Percentiles rank a stretch among this genome's conserved stretches.
These are phyloP conservation scores for Aquilaria malaccensis DNA, from an alignment of 345 rosid genomes.

Conservation along the genomic window DNA sequence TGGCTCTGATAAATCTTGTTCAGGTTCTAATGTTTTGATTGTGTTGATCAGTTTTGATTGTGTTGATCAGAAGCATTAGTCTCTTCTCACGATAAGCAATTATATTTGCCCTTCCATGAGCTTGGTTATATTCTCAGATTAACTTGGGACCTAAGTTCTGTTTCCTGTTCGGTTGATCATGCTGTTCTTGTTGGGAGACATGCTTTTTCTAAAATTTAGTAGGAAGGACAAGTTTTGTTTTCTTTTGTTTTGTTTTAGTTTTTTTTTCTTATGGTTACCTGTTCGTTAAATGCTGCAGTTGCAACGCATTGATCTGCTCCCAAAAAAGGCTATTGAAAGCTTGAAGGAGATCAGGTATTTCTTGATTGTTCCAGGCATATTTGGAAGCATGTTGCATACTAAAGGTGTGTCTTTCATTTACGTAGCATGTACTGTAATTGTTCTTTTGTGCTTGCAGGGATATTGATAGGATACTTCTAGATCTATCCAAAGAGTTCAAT, in stretches of 20 bases:
- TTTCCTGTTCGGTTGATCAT: too few species aligned
- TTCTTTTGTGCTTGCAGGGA: conserved; percentile 37
- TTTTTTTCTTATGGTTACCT: background rate
- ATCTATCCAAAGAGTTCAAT: conserved; percentile 64
- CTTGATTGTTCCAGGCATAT: conserved; percentile 6
- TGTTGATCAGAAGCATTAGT: too few species aligned
- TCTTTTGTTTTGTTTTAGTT: conserved; percentile 20
- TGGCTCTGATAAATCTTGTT: conserved; percentile 71
- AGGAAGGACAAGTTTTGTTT: background rate
- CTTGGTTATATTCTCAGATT: too few species aligned
- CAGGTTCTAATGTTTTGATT: conserved; percentile 46
- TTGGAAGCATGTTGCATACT: background rate
- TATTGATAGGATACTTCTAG: conserved; percentile 50
- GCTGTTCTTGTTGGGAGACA: too few species aligned
- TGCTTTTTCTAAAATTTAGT: too few species aligned
- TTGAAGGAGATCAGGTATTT: conserved; percentile 65
- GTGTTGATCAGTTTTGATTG: background rate
- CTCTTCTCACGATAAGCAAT: too few species aligned
- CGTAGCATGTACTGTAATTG: background rate
- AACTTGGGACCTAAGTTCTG: too few species aligned
- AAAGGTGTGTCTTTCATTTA: conserved; percentile 1
- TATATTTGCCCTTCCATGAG: too few species aligned
- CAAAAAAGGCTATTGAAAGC: conserved; percentile 64
- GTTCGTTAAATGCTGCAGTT: conserved; percentile 27
- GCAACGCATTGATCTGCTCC: conserved; percentile 54